Base-by-base conservation (phyloP, 2,329 filamentous ascomycete species). In the Sarocladiaceae sp. region DNA sequence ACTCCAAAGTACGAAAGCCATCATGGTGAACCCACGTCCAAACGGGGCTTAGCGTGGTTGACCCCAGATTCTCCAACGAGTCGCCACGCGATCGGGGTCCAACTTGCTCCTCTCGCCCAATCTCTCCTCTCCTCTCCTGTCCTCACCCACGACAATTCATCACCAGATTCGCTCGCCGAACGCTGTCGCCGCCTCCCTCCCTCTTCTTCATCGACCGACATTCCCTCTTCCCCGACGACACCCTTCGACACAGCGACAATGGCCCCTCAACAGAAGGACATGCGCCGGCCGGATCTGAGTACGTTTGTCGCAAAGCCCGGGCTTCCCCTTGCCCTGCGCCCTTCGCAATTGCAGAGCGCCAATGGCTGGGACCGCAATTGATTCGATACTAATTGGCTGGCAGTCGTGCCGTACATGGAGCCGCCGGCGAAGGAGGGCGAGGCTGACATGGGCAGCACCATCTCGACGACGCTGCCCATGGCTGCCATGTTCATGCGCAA, bases 401-500 rank as follows among this genome's bases (percentile, higher is more conserved):
- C n/a, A 97, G 92, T 92, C 66, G 88, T 97, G 61, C 92, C 92
- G 55, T 97, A 94, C 70, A 83, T 90, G 70, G 87, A 87, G 61
- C 90, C 90, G 39, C 75, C 78, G 47, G 75, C 82, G 61, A 48
- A 48, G 62, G 80, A 78, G 63, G 79, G 82, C 18, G 62, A 75
- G 56, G 74, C 80, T 58, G 91, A 96, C 64, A 80, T 96, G 69
- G 77, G 82, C 51, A 86, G 87, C 70, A 90, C 78, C 25, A 64
- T 86, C 52, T 75, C 79, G 25, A 93, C 86, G 64, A 95, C 92
- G 31, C 77, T 97, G 65, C 93, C 93, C 54, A 97, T 97, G 93
- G 91, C 90, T 54, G 92, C 92, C 57, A 95, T 96, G 79, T 94
- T 96, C 67, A 94, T 88, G 61, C 82, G 91, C 60, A 96, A 96